A percentile compares a stretch with the other conserved stretches of the same genome.
Evolutionary conservation across 1,284 basidiomycete species (phyloP).

Genomic region (Pseudozyma sp.): DNA sequence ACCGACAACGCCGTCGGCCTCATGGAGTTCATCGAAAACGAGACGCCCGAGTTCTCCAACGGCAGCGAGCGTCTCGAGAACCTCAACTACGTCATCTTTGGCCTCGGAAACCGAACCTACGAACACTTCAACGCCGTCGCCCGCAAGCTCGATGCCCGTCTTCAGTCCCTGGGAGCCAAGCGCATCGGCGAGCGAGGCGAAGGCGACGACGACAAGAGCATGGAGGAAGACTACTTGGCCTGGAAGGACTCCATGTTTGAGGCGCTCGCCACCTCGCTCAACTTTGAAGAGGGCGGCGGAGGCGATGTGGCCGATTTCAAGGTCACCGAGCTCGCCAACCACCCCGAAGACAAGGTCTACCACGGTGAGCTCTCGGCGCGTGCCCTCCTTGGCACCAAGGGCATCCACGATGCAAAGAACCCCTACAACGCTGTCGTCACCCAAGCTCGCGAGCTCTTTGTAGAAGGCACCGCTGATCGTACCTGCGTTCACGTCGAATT

Average conservation of each 20-base stretch:
- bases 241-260: conserved; percentile 99
- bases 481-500: conserved; percentile 97
- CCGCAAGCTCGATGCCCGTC: conserved; percentile 79
- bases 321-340: conserved; percentile 80
- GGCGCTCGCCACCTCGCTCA: conserved; percentile 81
- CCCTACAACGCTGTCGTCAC: conserved; percentile 88
- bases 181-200: conserved; percentile 92
- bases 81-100: conserved; percentile 94
- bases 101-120: conserved; percentile 88
- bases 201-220: conserved; percentile 98
- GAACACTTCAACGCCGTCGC: conserved; percentile 88
- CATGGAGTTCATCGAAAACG: conserved; percentile 89
- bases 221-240: conserved; percentile 99
- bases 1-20: conserved; percentile 97
- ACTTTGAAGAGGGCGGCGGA: conserved; percentile 93
- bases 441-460: conserved; percentile 85
- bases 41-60: conserved; percentile 85
- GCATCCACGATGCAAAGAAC: conserved; percentile 96
- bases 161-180: conserved; percentile 83
- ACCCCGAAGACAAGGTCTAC: conserved; percentile 61
- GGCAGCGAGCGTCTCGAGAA: conserved; percentile 82
- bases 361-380: conserved; percentile 73
- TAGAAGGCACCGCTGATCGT: conserved; percentile 76
- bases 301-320: conserved; percentile 95
- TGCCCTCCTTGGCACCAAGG: conserved; percentile 82